Base-by-base conservation (phyloP, 1,284 basidiomycete species). In the Tilletiaria anomala region DNA sequence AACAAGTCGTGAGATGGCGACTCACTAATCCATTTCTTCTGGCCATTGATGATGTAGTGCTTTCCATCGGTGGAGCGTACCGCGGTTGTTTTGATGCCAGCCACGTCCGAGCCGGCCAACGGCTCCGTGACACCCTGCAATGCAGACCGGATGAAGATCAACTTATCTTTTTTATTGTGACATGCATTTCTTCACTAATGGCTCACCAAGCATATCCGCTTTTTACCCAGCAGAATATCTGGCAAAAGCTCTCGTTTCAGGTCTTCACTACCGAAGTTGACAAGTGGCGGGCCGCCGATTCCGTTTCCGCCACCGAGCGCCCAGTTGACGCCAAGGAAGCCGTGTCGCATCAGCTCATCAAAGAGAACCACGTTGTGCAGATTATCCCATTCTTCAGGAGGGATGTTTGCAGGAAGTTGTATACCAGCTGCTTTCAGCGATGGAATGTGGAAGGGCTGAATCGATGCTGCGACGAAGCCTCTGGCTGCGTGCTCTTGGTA, bases 251-350 rank as follows among this genome's bases (percentile, higher is more conserved):
- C 77, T 44, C 78, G 76, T 65, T 82, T 81, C 23, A 89, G 69
- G 55, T 78, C 82, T n/a, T 80, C 74, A 19, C 75, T 76, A 19
- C 80, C 85, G 56, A 85, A 89, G 70, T 87, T 85, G 48, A 88
- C 72, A 31, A 85, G 53, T n/a, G 68, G 68, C 12, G 64, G 64
- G 35, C 21, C 37, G 19, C 18, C 41, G 39, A n/a, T n/a, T n/a
- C n/a, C n/a, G n/a, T n/a, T n/a, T n/a, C n/a, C n/a, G n/a, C n/a
- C n/a, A n/a, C n/a, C n/a, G n/a, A n/a, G n/a, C n/a, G n/a, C n/a
- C n/a, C n/a, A n/a, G n/a, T n/a, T n/a, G n/a, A n/a, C n/a, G 18
- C 34, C 37, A 15, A 39, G 24, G 5, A 26, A 32, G 15, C 37
- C 41, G 6, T 24, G 22, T 18, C 39, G 19, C 19, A 43, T 19